Conservation (phyloP, 805 yeast genomes). For the Pichia scutulata region DNA sequence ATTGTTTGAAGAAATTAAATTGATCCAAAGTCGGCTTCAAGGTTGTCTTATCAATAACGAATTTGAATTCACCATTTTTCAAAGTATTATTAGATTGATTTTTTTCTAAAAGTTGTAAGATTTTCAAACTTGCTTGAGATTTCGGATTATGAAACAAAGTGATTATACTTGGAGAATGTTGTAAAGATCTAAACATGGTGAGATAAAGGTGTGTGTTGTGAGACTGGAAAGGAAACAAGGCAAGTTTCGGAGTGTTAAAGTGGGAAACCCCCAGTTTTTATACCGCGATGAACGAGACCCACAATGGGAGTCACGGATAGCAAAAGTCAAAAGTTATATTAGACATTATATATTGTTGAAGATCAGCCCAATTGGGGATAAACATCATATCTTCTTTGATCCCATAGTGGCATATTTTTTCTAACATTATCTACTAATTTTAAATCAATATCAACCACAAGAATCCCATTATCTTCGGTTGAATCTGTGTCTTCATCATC, state of each 20-base stretch:
- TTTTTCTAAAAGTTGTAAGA: slow-evolving; percentile 13
- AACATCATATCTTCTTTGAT: slow-evolving; percentile 53
- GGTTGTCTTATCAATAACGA: slow-evolving; percentile 19
- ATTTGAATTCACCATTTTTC: slow-evolving; percentile 14
- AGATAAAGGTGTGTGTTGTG: neutral
- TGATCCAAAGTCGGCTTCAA: slow-evolving; percentile 27
- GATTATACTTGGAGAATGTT: slow-evolving; percentile 37
- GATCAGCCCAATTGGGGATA: neutral
- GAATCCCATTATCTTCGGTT: slow-evolving; percentile 31
- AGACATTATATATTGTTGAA: too few relatives aligned
- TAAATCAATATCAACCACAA: slow-evolving; percentile 62
- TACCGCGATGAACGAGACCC: neutral
- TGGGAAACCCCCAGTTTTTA: neutral
- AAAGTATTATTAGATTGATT: neutral
- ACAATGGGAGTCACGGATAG: neutral
- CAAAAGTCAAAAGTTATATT: too few relatives aligned
- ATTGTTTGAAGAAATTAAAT: slow-evolving; percentile 21
- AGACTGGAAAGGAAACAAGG: neutral
- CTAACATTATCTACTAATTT: slow-evolving; percentile 44
- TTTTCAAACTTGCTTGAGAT: slow-evolving; percentile 12
- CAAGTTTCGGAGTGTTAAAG: neutral
- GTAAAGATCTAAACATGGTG: slow-evolving; percentile 37
- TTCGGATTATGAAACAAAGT: slow-evolving; percentile 34
- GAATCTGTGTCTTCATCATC: slow-evolving; percentile 28
- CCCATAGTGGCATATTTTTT: slow-evolving; percentile 67